Evolutionary conservation across 139 green algal species (phyloP).

Genomic region (Astrephomene gubernaculifera): DNA sequence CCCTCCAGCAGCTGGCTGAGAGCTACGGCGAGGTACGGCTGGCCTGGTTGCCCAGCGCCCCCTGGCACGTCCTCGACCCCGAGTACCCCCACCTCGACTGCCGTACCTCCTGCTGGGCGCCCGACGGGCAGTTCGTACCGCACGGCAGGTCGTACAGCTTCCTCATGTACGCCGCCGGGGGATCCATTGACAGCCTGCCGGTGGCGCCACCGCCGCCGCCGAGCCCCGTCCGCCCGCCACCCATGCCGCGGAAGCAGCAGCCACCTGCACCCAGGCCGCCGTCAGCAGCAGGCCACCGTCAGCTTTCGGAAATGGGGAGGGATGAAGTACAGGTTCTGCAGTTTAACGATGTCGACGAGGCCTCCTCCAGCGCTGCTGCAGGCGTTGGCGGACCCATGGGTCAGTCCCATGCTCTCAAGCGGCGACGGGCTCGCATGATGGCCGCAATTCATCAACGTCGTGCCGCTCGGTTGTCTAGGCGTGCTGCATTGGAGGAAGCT

Average conservation of each 20-base stretch:
- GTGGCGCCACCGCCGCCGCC: neutral
- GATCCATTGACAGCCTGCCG: neutral
- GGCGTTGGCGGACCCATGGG: too few relatives aligned
- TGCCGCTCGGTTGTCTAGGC: neutral
- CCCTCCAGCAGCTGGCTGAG: neutral
- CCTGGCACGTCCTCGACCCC: neutral
- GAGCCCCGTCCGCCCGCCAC: neutral
- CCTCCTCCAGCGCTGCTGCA: too few relatives aligned
- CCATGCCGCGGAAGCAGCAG: neutral
- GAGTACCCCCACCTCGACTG: neutral
- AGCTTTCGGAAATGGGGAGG: too few relatives aligned
- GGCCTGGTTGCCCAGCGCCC: neutral
- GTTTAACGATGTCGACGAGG: too few relatives aligned
- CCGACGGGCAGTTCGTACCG: slow-evolving; percentile 7
- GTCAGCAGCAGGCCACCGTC: neutral
- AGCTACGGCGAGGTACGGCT: slow-evolving; percentile 2
- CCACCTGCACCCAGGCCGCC: neutral
- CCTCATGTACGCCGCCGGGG: slow-evolving; percentile 1
- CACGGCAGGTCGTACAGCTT: slow-evolving; percentile 9
- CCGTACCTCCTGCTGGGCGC: neutral
- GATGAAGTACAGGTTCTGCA: too few relatives aligned
- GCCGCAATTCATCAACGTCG: too few relatives aligned
- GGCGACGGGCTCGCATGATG: too few relatives aligned
- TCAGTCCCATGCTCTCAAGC: too few relatives aligned
- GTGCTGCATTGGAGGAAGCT: neutral